phyloP scores from a whole-genome alignment of 352 stramenopile species.

The Phytophthora pseudosyringae region DNA sequence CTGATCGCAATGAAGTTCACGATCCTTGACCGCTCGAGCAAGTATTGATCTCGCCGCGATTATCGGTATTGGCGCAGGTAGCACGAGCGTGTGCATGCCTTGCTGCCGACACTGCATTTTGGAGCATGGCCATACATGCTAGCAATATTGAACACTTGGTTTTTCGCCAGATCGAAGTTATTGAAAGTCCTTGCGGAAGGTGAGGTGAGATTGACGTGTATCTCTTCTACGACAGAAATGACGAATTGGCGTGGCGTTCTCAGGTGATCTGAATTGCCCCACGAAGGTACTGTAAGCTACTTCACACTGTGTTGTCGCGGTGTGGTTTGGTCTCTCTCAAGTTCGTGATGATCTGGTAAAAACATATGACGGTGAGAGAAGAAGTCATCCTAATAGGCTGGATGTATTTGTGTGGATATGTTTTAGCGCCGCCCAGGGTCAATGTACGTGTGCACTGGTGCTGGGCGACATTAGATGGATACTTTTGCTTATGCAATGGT shows the following conservation, averaged over 20 bases:
- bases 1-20: constrained; percentile 89
- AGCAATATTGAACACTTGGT: constrained; percentile 27
- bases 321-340: background rate
- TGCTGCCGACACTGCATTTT: constrained; percentile 9
- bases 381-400: constrained; percentile 11
- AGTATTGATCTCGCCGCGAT: constrained; percentile 41
- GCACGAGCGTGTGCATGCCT: background rate
- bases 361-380: background rate
- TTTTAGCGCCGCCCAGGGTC: constrained; percentile 1
- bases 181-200: background rate
- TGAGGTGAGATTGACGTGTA: background rate
- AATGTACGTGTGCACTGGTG: constrained; percentile 2
- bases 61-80: constrained; percentile 12
- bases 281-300: constrained; percentile 6
- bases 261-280: background rate
- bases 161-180: constrained; percentile 11
- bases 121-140: constrained; percentile 3
- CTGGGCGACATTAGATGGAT: constrained; percentile 1
- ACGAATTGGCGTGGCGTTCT: background rate
- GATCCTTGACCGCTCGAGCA: constrained; percentile 73
- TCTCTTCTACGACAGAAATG: constrained; percentile 5
- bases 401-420: constrained; percentile 17
- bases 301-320: background rate
- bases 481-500: constrained; percentile 17
- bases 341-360: background rate